These are phyloP conservation scores for Nannochloris sp. DNA, from an alignment of 139 green algal species.

Conservation along the genomic window DNA sequence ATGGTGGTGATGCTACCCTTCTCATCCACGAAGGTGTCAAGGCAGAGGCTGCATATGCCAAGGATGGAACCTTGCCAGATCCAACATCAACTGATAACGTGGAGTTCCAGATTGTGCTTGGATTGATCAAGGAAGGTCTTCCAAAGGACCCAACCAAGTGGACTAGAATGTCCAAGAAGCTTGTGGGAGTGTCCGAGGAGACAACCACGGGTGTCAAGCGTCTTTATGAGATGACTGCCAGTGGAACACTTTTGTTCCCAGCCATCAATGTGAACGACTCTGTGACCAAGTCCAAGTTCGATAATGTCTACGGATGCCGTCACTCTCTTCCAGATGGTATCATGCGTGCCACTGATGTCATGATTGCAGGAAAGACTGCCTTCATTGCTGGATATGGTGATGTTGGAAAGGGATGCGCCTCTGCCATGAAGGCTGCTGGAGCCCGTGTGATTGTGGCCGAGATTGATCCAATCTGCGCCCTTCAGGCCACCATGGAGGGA, in stretches of 20 bases:
- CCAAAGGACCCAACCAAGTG: conserved; percentile 40
- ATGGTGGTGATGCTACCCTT: conserved; percentile 96
- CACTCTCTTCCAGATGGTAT: conserved; percentile 99
- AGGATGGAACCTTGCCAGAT: conserved; percentile 87
- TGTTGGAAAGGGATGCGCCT: conserved; percentile 96
- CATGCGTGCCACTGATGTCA: conserved; percentile 98
- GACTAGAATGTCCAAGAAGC: conserved; percentile 71
- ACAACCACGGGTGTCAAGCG: conserved; percentile 99
- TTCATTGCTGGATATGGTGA: conserved; percentile 95
- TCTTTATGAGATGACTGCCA: conserved; percentile 93
- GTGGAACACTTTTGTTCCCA: conserved; percentile 89
- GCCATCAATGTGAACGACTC: conserved; percentile 99
- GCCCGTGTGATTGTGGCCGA: conserved; percentile 82
- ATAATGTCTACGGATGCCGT: conserved; percentile 99
- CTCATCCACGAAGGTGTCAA: conserved; percentile 98
- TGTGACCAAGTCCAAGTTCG: conserved; percentile 99
- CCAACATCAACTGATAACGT: conserved; percentile 90
- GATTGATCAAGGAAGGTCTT: conserved; percentile 71
- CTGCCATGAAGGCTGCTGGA: conserved; percentile 93
- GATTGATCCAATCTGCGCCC: conserved; percentile 99
- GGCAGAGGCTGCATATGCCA: conserved; percentile 84
- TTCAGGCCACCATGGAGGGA: conserved; percentile 91
- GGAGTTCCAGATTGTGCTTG: conserved; percentile 98
- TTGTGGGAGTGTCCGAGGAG: conserved; percentile 96
- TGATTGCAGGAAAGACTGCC: conserved; percentile 70